These are phyloP conservation scores for Gypsophila paniculata DNA, from an alignment of 179 eudicot species.

Conservation along the genomic window DNA sequence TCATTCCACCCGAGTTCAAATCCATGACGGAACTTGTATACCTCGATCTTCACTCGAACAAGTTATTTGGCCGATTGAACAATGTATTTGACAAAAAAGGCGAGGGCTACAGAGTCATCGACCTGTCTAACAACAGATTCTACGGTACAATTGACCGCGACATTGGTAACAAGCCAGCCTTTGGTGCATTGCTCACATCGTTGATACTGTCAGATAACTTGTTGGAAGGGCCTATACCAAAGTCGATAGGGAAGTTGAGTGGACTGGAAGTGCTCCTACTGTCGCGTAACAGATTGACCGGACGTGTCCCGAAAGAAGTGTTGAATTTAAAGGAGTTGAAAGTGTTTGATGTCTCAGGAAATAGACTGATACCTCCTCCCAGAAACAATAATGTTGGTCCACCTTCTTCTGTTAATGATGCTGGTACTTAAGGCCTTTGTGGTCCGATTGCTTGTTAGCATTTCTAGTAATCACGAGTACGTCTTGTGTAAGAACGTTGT, in stretches of 20 bases:
- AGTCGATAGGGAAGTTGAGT: slow-evolving; percentile 48
- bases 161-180: slow-evolving; percentile 38
- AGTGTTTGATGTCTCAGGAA: slow-evolving; percentile 58
- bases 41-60: slow-evolving; percentile 68
- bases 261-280: slow-evolving; percentile 37
- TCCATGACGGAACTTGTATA: slow-evolving; percentile 36
- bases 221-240: slow-evolving; percentile 56
- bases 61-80: slow-evolving; percentile 39
- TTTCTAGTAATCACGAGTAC: not conserved
- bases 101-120: slow-evolving; percentile 41
- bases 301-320: slow-evolving; percentile 48
- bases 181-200: slow-evolving; percentile 35
- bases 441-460: slow-evolving; percentile 34
- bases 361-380: slow-evolving; percentile 51
- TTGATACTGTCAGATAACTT: slow-evolving; percentile 50
- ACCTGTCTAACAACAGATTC: slow-evolving; percentile 55
- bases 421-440: slow-evolving; percentile 32
- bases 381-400: slow-evolving; percentile 19
- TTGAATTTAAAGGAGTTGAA: slow-evolving; percentile 36
- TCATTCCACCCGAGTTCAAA: slow-evolving; percentile 47
- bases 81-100: slow-evolving; percentile 31
- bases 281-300: slow-evolving; percentile 46
- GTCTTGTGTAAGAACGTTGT: too few relatives aligned
- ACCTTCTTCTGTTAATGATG: slow-evolving; percentile 27
- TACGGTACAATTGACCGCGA: slow-evolving; percentile 39